Evolutionary conservation across 768 basidiomycete genomes (phyloP).

Genomic region (Galerina sulciceps): DNA sequence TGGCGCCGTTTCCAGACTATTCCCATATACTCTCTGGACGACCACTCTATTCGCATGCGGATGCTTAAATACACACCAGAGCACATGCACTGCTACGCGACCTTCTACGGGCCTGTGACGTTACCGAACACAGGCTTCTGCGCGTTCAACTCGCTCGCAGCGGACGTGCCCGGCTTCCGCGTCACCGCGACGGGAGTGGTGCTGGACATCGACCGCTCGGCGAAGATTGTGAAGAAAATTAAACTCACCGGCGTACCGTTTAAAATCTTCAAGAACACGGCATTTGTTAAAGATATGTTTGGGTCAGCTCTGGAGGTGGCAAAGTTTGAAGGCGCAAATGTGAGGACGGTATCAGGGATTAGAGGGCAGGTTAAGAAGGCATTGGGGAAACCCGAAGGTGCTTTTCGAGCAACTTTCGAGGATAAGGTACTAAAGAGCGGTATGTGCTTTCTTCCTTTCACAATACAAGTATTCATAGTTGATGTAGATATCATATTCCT

Average conservation of each 20-base stretch:
- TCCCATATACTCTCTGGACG: slow-evolving; percentile 95
- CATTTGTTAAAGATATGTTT: slow-evolving; percentile 98
- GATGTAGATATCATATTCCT: slow-evolving; percentile 88
- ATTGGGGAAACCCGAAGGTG: slow-evolving; percentile 91
- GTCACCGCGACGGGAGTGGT: slow-evolving; percentile 95
- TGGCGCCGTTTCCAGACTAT: slow-evolving; percentile 97
- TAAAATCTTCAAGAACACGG: slow-evolving; percentile 99
- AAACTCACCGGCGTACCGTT: slow-evolving; percentile 95
- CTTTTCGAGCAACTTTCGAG: slow-evolving; percentile 96
- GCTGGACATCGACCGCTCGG: slow-evolving; percentile 88
- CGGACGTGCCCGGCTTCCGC: slow-evolving; percentile 77
- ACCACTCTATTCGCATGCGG: slow-evolving; percentile 97
- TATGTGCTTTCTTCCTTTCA: slow-evolving; percentile 41
- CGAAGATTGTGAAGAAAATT: slow-evolving; percentile 97
- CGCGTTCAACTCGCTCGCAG: slow-evolving; percentile 85
- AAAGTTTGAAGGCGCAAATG: slow-evolving; percentile 98
- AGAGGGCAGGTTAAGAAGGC: slow-evolving; percentile 98
- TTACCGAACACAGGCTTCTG: slow-evolving; percentile 97
- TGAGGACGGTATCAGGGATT: slow-evolving; percentile 94
- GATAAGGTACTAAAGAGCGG: slow-evolving; percentile 97
- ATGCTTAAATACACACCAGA: slow-evolving; percentile 99
- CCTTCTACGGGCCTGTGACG: slow-evolving; percentile 93
- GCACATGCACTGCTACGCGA: slow-evolving; percentile 99
- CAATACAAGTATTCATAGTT: neutral
- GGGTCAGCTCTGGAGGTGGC: slow-evolving; percentile 90